Evolutionary conservation across 2,329 filamentous ascomycete species (phyloP).

Genomic region (Paracorniculantispora psalliotae): DNA sequence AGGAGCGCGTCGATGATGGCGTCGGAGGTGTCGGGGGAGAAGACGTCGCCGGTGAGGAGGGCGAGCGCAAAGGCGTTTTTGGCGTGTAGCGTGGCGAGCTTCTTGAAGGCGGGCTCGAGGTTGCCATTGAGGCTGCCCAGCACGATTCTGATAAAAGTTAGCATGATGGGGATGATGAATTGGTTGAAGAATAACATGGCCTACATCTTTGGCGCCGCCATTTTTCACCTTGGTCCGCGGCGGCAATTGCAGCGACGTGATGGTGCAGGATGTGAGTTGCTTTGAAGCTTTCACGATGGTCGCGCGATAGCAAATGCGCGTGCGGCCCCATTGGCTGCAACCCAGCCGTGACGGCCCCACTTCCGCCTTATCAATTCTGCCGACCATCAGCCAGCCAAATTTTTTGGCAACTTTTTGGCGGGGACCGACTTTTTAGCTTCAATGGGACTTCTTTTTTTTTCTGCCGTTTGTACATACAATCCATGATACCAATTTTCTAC

Average conservation of each 20-base stretch:
- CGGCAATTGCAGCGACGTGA: neutral
- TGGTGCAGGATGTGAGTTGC: slow-evolving; percentile 9
- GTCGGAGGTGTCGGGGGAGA: slow-evolving; percentile 57
- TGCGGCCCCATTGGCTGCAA: slow-evolving; percentile 25
- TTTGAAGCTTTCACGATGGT: neutral
- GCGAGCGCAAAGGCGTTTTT: slow-evolving; percentile 89
- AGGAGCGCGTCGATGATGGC: slow-evolving; percentile 60
- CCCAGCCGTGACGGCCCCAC: slow-evolving; percentile 7
- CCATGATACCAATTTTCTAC: neutral
- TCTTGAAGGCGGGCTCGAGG: slow-evolving; percentile 69
- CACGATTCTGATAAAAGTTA: slow-evolving; percentile 56
- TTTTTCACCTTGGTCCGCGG: slow-evolving; percentile 20
- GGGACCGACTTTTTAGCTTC: slow-evolving; percentile 10
- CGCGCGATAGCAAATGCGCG: slow-evolving; percentile 26
- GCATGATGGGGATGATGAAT: slow-evolving; percentile 1
- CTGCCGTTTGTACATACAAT: neutral
- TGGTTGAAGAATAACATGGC: slow-evolving; percentile 14
- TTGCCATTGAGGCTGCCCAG: slow-evolving; percentile 79
- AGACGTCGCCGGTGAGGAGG: slow-evolving; percentile 79
- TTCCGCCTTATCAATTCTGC: slow-evolving; percentile 31
- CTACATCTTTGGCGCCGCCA: slow-evolving; percentile 48
- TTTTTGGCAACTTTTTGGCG: slow-evolving; percentile 20
- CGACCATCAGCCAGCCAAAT: slow-evolving; percentile 30
- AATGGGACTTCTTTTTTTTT: slow-evolving; percentile 17
- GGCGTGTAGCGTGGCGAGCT: slow-evolving; percentile 71